Percentiles rank a stretch among this genome's conserved stretches.
Evolutionary conservation across 768 basidiomycete species (phyloP).

Genomic region (Postia placenta): DNA sequence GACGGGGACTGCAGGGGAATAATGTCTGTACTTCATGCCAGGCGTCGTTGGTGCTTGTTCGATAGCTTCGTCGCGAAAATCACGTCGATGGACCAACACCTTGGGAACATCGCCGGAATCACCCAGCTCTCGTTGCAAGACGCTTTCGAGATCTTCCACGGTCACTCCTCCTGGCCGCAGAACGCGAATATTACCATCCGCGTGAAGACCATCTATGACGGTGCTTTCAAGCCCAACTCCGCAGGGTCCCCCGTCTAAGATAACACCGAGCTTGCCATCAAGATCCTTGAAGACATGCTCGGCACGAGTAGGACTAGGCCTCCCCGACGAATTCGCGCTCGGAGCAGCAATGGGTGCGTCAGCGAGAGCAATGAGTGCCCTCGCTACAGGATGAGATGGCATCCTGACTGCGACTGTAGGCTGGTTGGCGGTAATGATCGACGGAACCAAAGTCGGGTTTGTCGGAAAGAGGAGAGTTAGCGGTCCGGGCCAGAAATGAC

Average conservation of each 20-base stretch:
- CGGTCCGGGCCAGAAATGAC: constrained; percentile 92
- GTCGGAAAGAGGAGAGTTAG: constrained; percentile 88
- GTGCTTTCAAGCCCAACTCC: constrained; percentile 93
- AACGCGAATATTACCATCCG: constrained; percentile 71
- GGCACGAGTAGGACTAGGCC: constrained; percentile 89
- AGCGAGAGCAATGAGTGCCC: constrained; percentile 75
- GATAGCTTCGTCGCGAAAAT: constrained; percentile 63
- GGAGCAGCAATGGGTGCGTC: constrained; percentile 86
- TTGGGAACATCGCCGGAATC: constrained; percentile 34
- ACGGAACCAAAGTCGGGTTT: constrained; percentile 52
- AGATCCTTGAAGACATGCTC: constrained; percentile 82
- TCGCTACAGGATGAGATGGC: constrained; percentile 90
- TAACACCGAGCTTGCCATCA: constrained; percentile 61
- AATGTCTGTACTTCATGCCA: constrained; percentile 99
- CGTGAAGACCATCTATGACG: constrained; percentile 81
- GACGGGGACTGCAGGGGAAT: constrained; percentile 87
- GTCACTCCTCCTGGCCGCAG: constrained; percentile 90
- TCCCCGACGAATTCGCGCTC: constrained; percentile 90
- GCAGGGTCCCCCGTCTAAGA: constrained; percentile 91
- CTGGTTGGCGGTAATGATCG: constrained; percentile 75
- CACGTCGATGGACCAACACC: constrained; percentile 75
- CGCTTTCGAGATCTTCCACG: constrained; percentile 75
- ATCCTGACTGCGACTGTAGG: constrained; percentile 86
- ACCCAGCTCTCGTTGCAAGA: constrained; percentile 38
- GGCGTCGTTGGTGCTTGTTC: constrained; percentile 88